Conservation (phyloP, 2,329 filamentous ascomycete species). For the Aspergillus sojae region DNA sequence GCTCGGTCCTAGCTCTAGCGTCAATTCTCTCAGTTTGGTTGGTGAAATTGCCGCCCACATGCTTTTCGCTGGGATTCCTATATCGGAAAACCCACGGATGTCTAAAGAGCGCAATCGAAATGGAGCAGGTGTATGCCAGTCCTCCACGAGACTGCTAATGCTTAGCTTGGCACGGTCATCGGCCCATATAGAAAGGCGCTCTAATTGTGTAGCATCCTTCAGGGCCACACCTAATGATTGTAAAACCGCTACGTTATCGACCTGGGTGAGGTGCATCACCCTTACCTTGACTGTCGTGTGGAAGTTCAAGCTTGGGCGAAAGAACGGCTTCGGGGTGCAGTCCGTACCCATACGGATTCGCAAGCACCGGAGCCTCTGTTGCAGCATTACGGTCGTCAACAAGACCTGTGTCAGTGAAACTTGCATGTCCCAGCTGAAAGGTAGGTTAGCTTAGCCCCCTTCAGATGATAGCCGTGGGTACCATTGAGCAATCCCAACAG, state of each 20-base stretch:
- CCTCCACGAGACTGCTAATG: neutral
- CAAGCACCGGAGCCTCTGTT: neutral
- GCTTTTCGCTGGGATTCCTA: neutral
- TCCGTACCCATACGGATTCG: constrained; percentile 8
- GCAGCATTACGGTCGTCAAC: constrained; percentile 3
- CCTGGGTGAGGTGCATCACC: neutral
- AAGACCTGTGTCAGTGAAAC: constrained; percentile 4
- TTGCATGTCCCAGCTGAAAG: constrained; percentile 8
- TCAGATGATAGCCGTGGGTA: neutral
- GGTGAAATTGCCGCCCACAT: constrained; percentile 2
- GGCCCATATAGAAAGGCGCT: constrained; percentile 1
- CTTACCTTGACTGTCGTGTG: neutral
- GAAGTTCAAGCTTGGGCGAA: neutral
- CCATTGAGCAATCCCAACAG: neutral
- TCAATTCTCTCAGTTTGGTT: neutral
- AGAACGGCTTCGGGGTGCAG: constrained; percentile 10
- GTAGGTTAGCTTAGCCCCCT: neutral
- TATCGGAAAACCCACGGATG: neutral
- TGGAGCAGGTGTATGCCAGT: neutral
- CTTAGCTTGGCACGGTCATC: neutral
- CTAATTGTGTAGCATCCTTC: neutral
- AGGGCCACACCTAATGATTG: neutral
- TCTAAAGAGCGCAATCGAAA: constrained; percentile 2
- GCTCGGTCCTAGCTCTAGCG: neutral
- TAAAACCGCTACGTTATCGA: neutral